phyloP scores from a whole-genome alignment of 805 yeast genomes.

The Lachancea sp. region DNA sequence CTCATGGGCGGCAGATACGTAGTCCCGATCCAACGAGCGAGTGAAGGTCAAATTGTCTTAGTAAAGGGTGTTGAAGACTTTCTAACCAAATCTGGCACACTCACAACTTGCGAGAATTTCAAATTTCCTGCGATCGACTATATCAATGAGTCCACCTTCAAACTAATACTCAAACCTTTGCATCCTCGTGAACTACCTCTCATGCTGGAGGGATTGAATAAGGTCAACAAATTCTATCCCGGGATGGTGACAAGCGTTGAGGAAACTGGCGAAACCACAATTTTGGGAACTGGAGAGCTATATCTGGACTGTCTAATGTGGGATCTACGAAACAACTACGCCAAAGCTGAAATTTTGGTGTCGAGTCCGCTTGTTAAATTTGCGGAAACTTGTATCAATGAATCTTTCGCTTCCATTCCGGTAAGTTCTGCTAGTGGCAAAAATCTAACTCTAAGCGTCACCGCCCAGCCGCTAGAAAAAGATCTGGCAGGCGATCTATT shows the following conservation, averaged over 20 bases:
- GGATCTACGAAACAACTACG: slow-evolving; percentile 61
- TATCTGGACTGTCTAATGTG: slow-evolving; percentile 78
- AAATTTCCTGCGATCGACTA: slow-evolving; percentile 36
- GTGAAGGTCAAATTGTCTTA: slow-evolving; percentile 63
- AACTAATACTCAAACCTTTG: slow-evolving; percentile 77
- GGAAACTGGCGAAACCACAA: slow-evolving; percentile 80
- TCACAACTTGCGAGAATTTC: slow-evolving; percentile 29
- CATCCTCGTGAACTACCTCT: slow-evolving; percentile 73
- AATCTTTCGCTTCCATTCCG: slow-evolving; percentile 62
- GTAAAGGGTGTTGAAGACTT: slow-evolving; percentile 55
- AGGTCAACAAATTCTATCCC: slow-evolving; percentile 55
- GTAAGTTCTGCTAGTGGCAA: slow-evolving; percentile 47
- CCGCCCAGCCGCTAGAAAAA: slow-evolving; percentile 67
- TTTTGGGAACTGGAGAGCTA: slow-evolving; percentile 81
- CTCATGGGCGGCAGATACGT: slow-evolving; percentile 69
- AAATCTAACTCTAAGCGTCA: slow-evolving; percentile 53
- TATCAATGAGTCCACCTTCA: slow-evolving; percentile 55
- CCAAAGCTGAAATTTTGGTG: slow-evolving; percentile 65
- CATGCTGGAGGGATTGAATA: slow-evolving; percentile 62
- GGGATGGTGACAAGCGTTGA: slow-evolving; percentile 67
- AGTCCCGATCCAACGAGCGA: slow-evolving; percentile 45
- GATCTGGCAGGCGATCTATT: slow-evolving; percentile 36
- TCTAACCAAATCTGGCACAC: slow-evolving; percentile 55
- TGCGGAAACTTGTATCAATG: slow-evolving; percentile 64
- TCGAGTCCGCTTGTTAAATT: slow-evolving; percentile 81